Evolutionary conservation across 2,329 filamentous ascomycete genomes (phyloP).

Genomic region (Pezicula carpinea): DNA sequence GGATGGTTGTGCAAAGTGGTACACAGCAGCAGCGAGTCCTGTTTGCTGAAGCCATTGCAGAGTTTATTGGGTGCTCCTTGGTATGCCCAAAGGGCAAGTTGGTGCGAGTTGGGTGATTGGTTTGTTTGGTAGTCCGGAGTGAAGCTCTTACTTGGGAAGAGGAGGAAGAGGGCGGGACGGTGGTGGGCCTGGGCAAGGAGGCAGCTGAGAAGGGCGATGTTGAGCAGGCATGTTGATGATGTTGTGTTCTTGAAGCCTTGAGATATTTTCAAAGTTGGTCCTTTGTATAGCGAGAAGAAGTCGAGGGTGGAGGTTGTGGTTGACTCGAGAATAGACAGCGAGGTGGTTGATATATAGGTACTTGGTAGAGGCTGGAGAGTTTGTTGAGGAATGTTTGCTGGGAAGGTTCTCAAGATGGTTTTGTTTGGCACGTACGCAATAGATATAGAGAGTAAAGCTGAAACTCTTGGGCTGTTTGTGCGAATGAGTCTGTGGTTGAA

Average conservation of each 20-base stretch:
- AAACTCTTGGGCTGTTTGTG: conserved; percentile 8
- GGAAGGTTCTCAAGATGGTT: background rate
- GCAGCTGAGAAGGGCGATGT: conserved; percentile 57
- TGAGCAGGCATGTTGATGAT: conserved; percentile 48
- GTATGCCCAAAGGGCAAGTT: too few species aligned
- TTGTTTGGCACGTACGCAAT: conserved; percentile 5
- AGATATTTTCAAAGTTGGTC: background rate
- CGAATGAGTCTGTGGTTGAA: conserved; percentile 9
- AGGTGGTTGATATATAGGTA: conserved; percentile 10
- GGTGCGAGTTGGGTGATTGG: background rate
- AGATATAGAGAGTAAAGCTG: background rate
- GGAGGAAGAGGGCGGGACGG: conserved; percentile 61
- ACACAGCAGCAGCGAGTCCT: too few species aligned
- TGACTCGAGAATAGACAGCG: background rate
- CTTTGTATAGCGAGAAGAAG: background rate
- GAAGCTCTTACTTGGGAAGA: conserved; percentile 50
- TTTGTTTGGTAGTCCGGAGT: background rate
- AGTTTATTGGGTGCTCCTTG: too few species aligned
- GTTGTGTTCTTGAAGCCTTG: conserved; percentile 3
- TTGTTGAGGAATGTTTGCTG: conserved; percentile 1
- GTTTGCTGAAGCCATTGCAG: background rate
- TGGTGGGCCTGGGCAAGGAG: conserved; percentile 62
- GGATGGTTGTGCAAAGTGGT: too few species aligned
- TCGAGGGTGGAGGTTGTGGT: background rate
- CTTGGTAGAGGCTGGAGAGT: background rate